A percentile compares a stretch with the other conserved stretches of the same genome.
Conservation (phyloP, 2,329 filamentous ascomycete species). For the Aspergillus fumigatus region DNA sequence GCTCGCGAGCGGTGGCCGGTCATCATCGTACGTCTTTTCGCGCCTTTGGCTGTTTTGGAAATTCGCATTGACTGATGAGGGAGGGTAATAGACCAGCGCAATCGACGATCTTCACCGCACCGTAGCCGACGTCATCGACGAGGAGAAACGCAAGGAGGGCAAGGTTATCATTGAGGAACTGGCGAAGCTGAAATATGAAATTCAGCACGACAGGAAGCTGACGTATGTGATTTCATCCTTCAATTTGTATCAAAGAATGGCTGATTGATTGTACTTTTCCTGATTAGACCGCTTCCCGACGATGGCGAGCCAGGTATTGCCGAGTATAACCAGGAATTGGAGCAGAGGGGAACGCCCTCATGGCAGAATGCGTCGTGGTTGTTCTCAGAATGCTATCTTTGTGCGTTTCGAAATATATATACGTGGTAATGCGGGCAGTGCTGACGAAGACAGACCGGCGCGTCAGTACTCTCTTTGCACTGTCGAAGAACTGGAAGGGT, state of each 20-base stretch:
- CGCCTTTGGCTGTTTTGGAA: not conserved
- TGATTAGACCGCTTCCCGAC: constrained; percentile 62
- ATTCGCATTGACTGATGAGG: constrained; percentile 3
- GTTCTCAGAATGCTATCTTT: constrained; percentile 91
- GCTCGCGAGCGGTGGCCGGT: constrained; percentile 87
- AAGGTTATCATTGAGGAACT: constrained; percentile 79
- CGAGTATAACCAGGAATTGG: constrained; percentile 80
- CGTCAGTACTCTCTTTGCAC: constrained; percentile 70
- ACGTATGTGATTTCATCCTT: constrained; percentile 50
- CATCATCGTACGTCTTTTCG: constrained; percentile 65
- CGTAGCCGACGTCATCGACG: constrained; percentile 46
- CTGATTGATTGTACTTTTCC: not conserved
- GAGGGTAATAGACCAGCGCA: constrained; percentile 72
- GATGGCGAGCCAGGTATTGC: constrained; percentile 73
- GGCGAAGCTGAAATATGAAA: constrained; percentile 83
- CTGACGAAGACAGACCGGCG: constrained; percentile 54
- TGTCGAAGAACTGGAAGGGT: constrained; percentile 75
- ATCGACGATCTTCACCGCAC: constrained; percentile 89
- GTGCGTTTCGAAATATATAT: constrained; percentile 21
- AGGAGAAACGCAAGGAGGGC: constrained; percentile 67
- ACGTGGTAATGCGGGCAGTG: not conserved
- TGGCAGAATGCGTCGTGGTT: constrained; percentile 90
- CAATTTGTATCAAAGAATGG: not conserved
- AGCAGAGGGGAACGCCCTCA: constrained; percentile 64
- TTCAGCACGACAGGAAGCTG: constrained; percentile 80